Base-by-base conservation (phyloP, 805 yeast genomes). In the Aciculoconidium aculeatum region DNA sequence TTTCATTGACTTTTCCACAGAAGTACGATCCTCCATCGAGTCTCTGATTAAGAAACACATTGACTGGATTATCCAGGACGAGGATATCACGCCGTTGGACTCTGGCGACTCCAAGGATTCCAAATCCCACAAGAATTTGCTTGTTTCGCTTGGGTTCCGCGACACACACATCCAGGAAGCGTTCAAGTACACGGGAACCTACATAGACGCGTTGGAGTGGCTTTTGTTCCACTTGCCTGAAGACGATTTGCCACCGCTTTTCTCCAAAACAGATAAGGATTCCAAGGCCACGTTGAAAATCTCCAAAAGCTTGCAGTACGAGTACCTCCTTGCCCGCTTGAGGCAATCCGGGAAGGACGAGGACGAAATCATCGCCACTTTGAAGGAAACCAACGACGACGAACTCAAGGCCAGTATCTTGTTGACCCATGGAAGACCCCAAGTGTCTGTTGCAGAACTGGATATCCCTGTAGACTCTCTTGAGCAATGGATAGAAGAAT, bases 211-310 rank as follows among this genome's bases (percentile, higher is more conserved):
- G 0, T 53, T 82, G 23, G 84, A 79, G 37, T 82, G 92, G 90
- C 67, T 90, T 11, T 56, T 90, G 7, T 78, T 88, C 41, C 92
- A 90, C 46, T 73, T 90, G 3, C 97, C 97, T 0, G 96, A 92
- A 39, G 97, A 88, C 48, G 98, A 90, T 45, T 60, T 90, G 17
- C 98, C 98, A 0, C 41, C 57, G 0, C 60, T 65, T 26, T 82
- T 82, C 44, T 65, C 69, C 11, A 75, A 77, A 36, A 58, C 72
- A 22, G 66, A 68, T 13, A 67, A 67, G 25, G 86, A 78, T 41
- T 62, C 80, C 0, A 72, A 70, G 27, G 69, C 77, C 14, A 66
- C 70, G 30, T 61, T 81, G 23, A 81, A 71, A 36, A 58, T 72
- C n/a, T 58, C 79, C 4, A 67, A 65, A 7, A 70, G 75, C 40